Evolutionary conservation across 257 asterid genomes (phyloP).

Genomic region (Lycium barbarum): DNA sequence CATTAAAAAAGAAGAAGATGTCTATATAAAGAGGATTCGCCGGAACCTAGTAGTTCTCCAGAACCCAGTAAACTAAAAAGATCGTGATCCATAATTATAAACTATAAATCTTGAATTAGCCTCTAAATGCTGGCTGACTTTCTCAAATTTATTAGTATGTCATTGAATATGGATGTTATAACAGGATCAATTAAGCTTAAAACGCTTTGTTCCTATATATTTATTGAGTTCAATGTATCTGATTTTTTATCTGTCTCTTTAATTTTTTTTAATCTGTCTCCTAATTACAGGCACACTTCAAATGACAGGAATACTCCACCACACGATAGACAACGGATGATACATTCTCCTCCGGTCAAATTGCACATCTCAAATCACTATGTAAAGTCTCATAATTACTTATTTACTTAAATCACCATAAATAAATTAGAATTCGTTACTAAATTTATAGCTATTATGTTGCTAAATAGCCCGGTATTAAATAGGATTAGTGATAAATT

Average conservation of each 20-base stretch:
- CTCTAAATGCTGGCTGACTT: too few species aligned
- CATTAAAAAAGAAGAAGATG: too few species aligned
- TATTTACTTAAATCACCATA: background rate
- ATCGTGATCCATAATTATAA: too few species aligned
- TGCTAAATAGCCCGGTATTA: background rate
- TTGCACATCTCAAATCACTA: conserved; percentile 37
- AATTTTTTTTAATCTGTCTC: background rate
- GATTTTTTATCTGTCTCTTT: too few species aligned
- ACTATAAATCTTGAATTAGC: too few species aligned
- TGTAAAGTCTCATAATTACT: conserved; percentile 35
- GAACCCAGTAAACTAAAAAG: too few species aligned
- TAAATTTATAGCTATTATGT: background rate
- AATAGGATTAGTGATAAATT: too few species aligned
- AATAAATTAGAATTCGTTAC: background rate
- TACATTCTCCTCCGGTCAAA: conserved; percentile 43
- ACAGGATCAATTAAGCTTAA: background rate
- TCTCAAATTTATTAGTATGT: too few species aligned
- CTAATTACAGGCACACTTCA: background rate
- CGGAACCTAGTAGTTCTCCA: too few species aligned
- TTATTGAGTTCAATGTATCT: background rate
- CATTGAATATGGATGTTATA: background rate
- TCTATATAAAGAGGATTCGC: too few species aligned
- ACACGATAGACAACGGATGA: conserved; percentile 5
- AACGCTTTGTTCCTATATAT: background rate
- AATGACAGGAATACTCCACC: conserved; percentile 33